A percentile compares a stretch with the other conserved stretches of the same genome.
Evolutionary conservation across 169 alveolate genomes (phyloP).

Genomic region (Cryptosporidium viatorum): DNA sequence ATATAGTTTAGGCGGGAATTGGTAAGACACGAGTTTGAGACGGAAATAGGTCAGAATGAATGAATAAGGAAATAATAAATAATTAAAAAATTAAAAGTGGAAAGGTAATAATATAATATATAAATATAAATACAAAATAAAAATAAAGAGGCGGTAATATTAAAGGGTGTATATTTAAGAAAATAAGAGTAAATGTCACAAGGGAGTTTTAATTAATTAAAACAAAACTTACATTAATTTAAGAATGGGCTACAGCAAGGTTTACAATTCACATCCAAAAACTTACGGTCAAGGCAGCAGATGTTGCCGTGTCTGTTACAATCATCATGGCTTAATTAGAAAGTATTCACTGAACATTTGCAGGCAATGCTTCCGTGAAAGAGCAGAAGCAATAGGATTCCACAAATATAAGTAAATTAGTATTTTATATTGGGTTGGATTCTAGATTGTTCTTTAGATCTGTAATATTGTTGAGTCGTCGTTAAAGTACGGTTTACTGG

Average conservation of each 20-base stretch:
- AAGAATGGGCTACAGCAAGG: slow-evolving; percentile 74
- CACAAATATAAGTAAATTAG: slow-evolving; percentile 79
- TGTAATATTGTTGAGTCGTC: slow-evolving; percentile 3
- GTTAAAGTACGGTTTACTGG: slow-evolving; percentile 31
- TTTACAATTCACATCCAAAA: slow-evolving; percentile 86
- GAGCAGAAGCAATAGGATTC: slow-evolving; percentile 96
- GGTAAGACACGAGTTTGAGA: slow-evolving; percentile 29
- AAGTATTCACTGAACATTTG: slow-evolving; percentile 96
- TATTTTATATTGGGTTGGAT: slow-evolving; percentile 1
- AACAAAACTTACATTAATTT: not conserved
- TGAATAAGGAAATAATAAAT: not conserved
- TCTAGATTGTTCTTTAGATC: not conserved
- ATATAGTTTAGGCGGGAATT: slow-evolving; percentile 1
- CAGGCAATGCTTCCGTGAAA: slow-evolving; percentile 99
- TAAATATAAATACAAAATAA: no score
- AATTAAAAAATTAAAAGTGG: not conserved
- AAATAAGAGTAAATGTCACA: not conserved
- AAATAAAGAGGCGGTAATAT: not conserved
- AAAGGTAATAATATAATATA: not conserved
- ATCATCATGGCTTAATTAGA: slow-evolving; percentile 97
- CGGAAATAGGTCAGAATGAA: slow-evolving; percentile 24
- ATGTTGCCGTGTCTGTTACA: slow-evolving; percentile 97
- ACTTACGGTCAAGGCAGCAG: slow-evolving; percentile 89
- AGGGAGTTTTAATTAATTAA: not conserved
- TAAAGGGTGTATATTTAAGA: slow-evolving; percentile 9